Evolutionary conservation across 202 grass and related monocot species (phyloP), one percentile per base, ranked within the genome.

Genomic region (Hordeum pubiflorum): DNA sequence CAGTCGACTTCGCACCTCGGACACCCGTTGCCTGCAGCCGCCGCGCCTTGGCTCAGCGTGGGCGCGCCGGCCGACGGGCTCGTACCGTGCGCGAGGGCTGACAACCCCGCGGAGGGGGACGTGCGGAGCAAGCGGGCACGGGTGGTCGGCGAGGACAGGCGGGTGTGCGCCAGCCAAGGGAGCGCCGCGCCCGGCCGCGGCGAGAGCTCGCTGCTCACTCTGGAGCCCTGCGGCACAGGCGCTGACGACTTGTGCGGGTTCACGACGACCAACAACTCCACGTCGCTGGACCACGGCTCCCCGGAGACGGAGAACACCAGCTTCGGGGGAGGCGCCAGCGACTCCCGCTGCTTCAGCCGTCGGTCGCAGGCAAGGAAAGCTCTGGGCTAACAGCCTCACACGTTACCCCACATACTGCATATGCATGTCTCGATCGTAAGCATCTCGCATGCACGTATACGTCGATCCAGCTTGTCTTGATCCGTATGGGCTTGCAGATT

Each of bases 301-400:
- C 90, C 85, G 22, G 90, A 96, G 41, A 94, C 92, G 22, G 95
- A 91, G 69, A 95, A 93, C 83, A 89, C 82, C 7, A 89, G 89
- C 81, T 69, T 89, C 33, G 87, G 86, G 1, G 81, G 89, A 0
- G 88, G 73, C 15, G 88, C 62, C 9, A 94, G 85, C 33, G 92
- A 93, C 31, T 97, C 88, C 2, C 85, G 86, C 31, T 93, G 90
- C 77, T 90, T 88, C 36, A 90, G 86, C 81, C 91, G 70, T 50
- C 86, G 63, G 7, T 93, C 86, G 24, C 81, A 97, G 91, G 90
- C 77, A 89, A 86, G 79, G 33, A 27, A 46, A 34, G 12, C 43
- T 57, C 10, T 61, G 74, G 46, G 14, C 8, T 66, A 37, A 13
- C 11, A 20, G 2, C 68, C 58, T 29, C 24, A 31, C 24, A 72